Evolutionary conservation across 2,329 filamentous ascomycete species (phyloP).

Genomic region (Hymenoscyphus occultus): DNA sequence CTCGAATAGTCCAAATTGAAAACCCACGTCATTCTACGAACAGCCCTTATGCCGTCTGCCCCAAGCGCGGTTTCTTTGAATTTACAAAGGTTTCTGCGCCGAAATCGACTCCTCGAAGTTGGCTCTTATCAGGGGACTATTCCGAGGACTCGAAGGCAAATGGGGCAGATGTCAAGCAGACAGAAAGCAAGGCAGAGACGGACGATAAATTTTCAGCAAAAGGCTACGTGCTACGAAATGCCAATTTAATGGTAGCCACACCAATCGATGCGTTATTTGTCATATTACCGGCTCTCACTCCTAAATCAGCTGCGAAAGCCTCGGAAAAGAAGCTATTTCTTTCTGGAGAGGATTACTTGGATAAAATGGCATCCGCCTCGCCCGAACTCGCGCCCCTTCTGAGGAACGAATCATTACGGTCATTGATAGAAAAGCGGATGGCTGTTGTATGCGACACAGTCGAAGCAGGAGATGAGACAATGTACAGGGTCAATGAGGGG

Average conservation of each 20-base stretch:
- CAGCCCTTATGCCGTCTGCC: conserved; percentile 60
- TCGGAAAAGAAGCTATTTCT: conserved; percentile 63
- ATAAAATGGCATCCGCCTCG: conserved; percentile 53
- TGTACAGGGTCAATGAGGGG: conserved; percentile 75
- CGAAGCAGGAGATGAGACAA: conserved; percentile 76
- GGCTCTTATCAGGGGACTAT: conserved; percentile 47
- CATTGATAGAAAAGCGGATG: conserved; percentile 62
- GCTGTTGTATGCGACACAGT: conserved; percentile 74
- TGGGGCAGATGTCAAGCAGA: conserved; percentile 10
- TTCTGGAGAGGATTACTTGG: conserved; percentile 68
- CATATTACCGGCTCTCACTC: conserved; percentile 68
- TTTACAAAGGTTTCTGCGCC: conserved; percentile 57
- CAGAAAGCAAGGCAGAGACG: conserved; percentile 26
- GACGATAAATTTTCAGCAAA: conserved; percentile 18
- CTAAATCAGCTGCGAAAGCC: conserved; percentile 39
- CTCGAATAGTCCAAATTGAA: conserved; percentile 57
- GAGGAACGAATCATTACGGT: conserved; percentile 43
- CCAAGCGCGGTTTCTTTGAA: conserved; percentile 61
- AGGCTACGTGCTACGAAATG: conserved; percentile 60
- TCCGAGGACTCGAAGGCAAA: conserved; percentile 7
- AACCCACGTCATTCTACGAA: conserved; percentile 56
- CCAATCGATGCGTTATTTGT: conserved; percentile 82
- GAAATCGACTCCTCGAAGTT: conserved; percentile 55
- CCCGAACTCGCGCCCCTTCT: conserved; percentile 60
- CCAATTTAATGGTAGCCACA: conserved; percentile 81